These are phyloP conservation scores for Phoenix roebelenii DNA, from an alignment of 176 grass and related monocot species.

Conservation along the genomic window DNA sequence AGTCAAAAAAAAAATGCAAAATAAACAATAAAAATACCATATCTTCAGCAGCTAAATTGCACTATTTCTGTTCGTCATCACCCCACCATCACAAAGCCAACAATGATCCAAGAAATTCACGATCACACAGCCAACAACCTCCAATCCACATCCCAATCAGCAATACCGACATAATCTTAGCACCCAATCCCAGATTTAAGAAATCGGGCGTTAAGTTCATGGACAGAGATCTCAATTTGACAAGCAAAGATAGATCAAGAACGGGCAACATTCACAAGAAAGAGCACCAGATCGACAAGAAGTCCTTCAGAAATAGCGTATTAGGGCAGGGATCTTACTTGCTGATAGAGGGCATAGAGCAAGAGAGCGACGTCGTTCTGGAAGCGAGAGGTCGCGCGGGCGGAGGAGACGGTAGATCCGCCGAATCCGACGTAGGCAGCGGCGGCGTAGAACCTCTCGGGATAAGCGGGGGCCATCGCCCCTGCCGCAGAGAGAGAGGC, in stretches of 20 bases:
- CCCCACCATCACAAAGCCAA: too few relatives aligned
- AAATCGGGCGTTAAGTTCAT: too few relatives aligned
- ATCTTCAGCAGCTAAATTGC: too few relatives aligned
- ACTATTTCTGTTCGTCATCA: neutral
- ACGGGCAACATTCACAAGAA: neutral
- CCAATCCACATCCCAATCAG: too few relatives aligned
- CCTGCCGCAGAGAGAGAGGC: neutral
- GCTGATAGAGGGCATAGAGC: constrained; percentile 14
- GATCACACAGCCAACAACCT: too few relatives aligned
- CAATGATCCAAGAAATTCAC: too few relatives aligned
- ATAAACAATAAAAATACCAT: neutral
- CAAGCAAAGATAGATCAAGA: neutral
- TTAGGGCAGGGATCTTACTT: neutral
- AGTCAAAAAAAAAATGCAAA: neutral
- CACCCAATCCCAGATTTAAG: too few relatives aligned
- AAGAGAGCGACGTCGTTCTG: constrained; percentile 11
- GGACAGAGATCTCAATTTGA: too few relatives aligned
- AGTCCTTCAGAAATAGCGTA: neutral
- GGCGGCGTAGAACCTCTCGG: constrained; percentile 12
- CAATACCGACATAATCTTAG: too few relatives aligned
- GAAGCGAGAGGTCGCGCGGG: neutral
- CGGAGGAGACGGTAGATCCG: neutral
- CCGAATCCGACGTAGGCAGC: constrained; percentile 12
- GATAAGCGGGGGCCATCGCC: constrained; percentile 1
- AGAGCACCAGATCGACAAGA: neutral